Evolutionary conservation across 1,139 yeast genomes (phyloP), one percentile per base, ranked within the genome.

Genomic region (Candida mesenterica): DNA sequence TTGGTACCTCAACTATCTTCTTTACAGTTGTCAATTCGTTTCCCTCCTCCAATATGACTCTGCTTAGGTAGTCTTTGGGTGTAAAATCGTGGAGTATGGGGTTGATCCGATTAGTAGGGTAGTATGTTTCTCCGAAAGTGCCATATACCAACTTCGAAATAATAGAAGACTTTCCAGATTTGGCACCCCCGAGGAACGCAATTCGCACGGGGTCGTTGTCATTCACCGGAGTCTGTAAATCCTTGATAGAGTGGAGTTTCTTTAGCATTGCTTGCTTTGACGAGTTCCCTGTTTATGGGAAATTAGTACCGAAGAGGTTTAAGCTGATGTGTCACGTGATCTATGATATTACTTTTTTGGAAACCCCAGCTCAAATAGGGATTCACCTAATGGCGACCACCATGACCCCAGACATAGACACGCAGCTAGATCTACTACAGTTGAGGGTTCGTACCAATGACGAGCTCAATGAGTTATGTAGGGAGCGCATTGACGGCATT

Each of bases 61-160:
- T 56, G 0, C 78, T 57, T n/a, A 53, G 41, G 4, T 44, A 48
- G 5, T 68, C 54, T 4, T 53, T 50, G 0, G 89, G 78, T 4
- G 52, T 53, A 48, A 67, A 82, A 15, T 75, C 75, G 46, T 80
- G 69, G 33, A 82, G 56, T 38, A 78, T 65, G 9, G 87, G 77
- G 18, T 65, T 62, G 57, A 65, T 73, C 52, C 59, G 72, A 19
- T 62, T 65, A 1, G 90, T 83, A 2, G 92, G 92, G 46, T 84
- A 83, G 53, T 84, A 79, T 4, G 79, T 75, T 30, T 73, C 80
- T 22, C 68, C 61, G 26, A 73, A 70, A 31, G 68, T 64, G 12
- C 75, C 72, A 31, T 74, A 66, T 16, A 65, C 53, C 15, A 79
- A 48, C 37, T 77, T 68, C 17, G 82, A 74, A n/a, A 74, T 66